Conservation (phyloP, 2,329 filamentous ascomycete species). For the Volutella citrinella region DNA sequence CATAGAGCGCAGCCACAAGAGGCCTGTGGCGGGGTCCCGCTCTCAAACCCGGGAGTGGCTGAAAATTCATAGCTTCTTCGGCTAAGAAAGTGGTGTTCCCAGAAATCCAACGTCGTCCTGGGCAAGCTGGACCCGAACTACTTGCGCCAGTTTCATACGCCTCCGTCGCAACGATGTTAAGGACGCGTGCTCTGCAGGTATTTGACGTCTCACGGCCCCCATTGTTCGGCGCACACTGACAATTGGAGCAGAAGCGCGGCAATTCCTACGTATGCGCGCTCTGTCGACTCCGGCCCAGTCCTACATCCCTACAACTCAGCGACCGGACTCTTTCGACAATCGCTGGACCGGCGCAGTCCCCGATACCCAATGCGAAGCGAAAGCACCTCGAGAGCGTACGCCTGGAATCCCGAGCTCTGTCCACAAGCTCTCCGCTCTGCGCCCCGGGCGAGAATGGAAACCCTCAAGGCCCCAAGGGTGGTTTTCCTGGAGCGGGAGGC, state of each 20-base stretch:
- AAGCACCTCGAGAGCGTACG: too few species aligned
- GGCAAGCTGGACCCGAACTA: too few species aligned
- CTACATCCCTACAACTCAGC: constrained; percentile 13
- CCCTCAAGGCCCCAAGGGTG: too few species aligned
- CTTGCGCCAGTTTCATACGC: too few species aligned
- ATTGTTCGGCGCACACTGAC: background rate
- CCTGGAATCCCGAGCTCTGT: constrained; percentile 27
- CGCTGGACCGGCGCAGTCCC: too few species aligned
- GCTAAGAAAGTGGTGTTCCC: too few species aligned
- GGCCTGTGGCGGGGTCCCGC: too few species aligned
- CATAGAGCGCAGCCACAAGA: too few species aligned
- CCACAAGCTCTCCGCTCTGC: constrained; percentile 23
- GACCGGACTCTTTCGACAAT: constrained; percentile 14
- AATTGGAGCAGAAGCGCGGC: constrained; percentile 30
- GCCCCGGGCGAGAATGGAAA: constrained; percentile 17
- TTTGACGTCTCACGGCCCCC: constrained; percentile 10
- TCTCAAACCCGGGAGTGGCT: too few species aligned
- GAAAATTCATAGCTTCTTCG: too few species aligned
- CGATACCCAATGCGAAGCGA: too few species aligned
- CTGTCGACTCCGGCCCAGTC: constrained; percentile 33
- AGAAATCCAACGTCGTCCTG: too few species aligned
- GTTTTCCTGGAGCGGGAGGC: constrained; percentile 15
- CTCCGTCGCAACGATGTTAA: constrained; percentile 41
- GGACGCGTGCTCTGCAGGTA: constrained; percentile 40
- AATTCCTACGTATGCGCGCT: constrained; percentile 40